These are phyloP conservation scores for Saccharomycopsis babjevae DNA, from an alignment of 805 yeast genomes.

Conservation along the genomic window DNA sequence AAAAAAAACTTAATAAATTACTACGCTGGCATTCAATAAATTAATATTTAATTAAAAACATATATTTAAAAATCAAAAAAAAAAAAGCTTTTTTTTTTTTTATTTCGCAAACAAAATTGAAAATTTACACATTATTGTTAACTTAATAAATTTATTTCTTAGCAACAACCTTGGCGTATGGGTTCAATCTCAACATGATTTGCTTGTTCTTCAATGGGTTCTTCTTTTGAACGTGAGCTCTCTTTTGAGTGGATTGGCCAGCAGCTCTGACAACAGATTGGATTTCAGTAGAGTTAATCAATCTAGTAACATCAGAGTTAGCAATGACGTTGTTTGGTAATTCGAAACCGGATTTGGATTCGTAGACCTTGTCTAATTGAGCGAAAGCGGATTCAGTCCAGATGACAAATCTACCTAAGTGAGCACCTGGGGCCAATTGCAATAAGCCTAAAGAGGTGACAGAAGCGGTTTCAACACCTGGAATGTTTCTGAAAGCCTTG, in stretches of 20 bases:
- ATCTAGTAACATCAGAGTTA: constrained; percentile 92
- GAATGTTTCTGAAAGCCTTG: constrained; percentile 98
- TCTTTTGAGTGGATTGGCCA: constrained; percentile 88
- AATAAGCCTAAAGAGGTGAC: constrained; percentile 89
- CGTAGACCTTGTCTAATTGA: constrained; percentile 94
- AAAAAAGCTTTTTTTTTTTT: background rate
- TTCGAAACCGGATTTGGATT: constrained; percentile 85
- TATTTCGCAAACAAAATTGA: background rate
- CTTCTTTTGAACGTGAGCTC: constrained; percentile 94
- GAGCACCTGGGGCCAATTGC: constrained; percentile 99
- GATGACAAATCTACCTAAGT: constrained; percentile 98
- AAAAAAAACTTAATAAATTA: background rate
- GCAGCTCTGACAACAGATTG: constrained; percentile 96
- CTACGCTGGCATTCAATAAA: background rate
- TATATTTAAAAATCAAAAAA: background rate
- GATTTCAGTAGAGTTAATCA: constrained; percentile 98
- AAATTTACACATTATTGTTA: background rate
- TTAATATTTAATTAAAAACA: background rate
- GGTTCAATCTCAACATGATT: constrained; percentile 96
- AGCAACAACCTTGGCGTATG: constrained; percentile 96
- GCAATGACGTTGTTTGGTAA: constrained; percentile 92
- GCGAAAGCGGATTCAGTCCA: constrained; percentile 99
- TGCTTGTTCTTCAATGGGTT: constrained; percentile 99
- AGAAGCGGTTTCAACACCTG: constrained; percentile 97
- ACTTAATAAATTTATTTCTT: constrained; percentile 26